Conservation (phyloP, 202 grass and related monocot species). For the Schoenoplectus triqueter region DNA sequence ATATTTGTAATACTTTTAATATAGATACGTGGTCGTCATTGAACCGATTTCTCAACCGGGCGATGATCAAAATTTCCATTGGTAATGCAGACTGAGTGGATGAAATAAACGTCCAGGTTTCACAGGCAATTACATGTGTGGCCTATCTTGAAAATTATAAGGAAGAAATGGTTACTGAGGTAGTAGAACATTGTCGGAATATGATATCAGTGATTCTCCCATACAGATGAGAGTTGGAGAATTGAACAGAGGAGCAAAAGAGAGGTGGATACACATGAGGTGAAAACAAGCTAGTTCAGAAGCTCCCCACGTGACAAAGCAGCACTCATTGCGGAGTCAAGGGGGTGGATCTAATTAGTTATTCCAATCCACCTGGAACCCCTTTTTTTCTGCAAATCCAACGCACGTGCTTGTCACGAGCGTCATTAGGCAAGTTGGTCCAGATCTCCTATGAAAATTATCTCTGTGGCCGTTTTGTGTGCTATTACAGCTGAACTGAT, state of each 20-base stretch:
- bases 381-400: conserved; percentile 13
- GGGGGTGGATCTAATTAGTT: conserved; percentile 13
- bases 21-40: background rate
- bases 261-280: conserved; percentile 16
- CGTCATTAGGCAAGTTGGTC: background rate
- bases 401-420: conserved; percentile 34
- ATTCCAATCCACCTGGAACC: conserved; percentile 33
- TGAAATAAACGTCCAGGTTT: background rate
- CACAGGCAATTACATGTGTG: background rate
- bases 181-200: background rate
- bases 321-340: conserved; percentile 42
- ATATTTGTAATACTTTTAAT: background rate
- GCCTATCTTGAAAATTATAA: background rate
- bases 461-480: background rate
- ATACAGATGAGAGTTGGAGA: background rate
- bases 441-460: background rate
- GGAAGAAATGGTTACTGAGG: too few species aligned
- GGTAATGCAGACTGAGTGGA: background rate
- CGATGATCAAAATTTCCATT: background rate
- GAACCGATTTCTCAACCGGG: background rate
- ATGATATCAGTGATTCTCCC: background rate
- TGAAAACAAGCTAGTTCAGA: conserved; percentile 13
- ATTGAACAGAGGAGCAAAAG: background rate
- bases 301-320: conserved; percentile 35
- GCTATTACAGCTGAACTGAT: background rate